Conservation (phyloP, 148 eudicot genomes). For the Diospyros lotus region DNA sequence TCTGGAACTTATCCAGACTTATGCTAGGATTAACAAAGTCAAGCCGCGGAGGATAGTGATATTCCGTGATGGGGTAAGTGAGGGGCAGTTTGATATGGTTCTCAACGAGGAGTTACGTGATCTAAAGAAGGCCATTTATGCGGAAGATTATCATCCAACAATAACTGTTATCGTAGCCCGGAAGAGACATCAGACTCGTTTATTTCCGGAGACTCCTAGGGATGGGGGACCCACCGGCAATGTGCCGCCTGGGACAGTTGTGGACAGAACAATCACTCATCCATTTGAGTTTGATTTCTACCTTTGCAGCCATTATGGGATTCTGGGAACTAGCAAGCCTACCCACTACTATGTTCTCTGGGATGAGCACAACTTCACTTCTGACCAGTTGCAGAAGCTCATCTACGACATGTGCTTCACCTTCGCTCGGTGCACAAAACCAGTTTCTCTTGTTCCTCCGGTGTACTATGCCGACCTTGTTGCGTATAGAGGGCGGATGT, state of each 20-base stretch:
- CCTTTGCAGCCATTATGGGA: slow-evolving; percentile 41
- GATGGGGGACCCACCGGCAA: slow-evolving; percentile 21
- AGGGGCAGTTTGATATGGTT: slow-evolving; percentile 39
- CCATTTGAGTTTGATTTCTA: slow-evolving; percentile 28
- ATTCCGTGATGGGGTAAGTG: slow-evolving; percentile 46
- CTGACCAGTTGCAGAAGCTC: slow-evolving; percentile 46
- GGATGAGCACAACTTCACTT: slow-evolving; percentile 37
- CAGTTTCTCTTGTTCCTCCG: slow-evolving; percentile 48
- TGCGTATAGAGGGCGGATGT: slow-evolving; percentile 49
- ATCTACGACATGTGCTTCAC: slow-evolving; percentile 47
- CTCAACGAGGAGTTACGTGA: slow-evolving; percentile 32
- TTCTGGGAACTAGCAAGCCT: slow-evolving; percentile 12
- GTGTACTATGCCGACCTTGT: slow-evolving; percentile 57
- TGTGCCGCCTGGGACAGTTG: slow-evolving; percentile 45
- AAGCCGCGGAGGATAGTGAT: slow-evolving; percentile 32
- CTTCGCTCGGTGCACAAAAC: slow-evolving; percentile 48
- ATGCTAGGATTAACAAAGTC: slow-evolving; percentile 21
- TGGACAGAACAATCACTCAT: slow-evolving; percentile 30
- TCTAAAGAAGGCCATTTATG: slow-evolving; percentile 17
- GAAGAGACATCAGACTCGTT: slow-evolving; percentile 34
- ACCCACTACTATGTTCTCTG: slow-evolving; percentile 45
- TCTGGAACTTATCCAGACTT: slow-evolving; percentile 26
- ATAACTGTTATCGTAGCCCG: slow-evolving; percentile 38
- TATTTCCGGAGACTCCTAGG: slow-evolving; percentile 18
- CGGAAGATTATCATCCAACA: slow-evolving; percentile 20